These are phyloP conservation scores for Yamadazyma conglobata DNA, from an alignment of 1,139 yeast genomes.

Conservation along the genomic window DNA sequence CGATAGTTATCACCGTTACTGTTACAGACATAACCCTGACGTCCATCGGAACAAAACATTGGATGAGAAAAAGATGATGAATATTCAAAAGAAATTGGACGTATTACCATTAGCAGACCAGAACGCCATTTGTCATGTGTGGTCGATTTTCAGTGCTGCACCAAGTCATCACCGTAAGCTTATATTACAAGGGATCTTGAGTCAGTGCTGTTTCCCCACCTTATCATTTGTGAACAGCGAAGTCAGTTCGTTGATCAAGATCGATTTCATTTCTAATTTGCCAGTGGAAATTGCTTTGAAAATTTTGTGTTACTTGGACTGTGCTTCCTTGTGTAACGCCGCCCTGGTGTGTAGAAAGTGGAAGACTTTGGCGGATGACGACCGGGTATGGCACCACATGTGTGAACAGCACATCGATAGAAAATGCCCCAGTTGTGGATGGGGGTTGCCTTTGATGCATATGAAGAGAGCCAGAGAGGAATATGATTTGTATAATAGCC, in stretches of 20 bases:
- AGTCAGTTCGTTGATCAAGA: conserved; percentile 72
- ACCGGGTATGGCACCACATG: conserved; percentile 96
- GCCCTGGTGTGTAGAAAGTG: conserved; percentile 87
- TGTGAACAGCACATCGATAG: conserved; percentile 97
- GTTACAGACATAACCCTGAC: conserved; percentile 92
- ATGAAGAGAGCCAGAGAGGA: conserved; percentile 68
- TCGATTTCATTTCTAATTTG: conserved; percentile 80
- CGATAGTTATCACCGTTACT: conserved; percentile 60
- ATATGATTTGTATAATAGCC: conserved; percentile 27
- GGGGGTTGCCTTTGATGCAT: conserved; percentile 94
- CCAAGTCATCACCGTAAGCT: conserved; percentile 65
- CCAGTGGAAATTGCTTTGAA: conserved; percentile 85
- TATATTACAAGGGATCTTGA: conserved; percentile 76
- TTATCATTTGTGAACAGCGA: conserved; percentile 78
- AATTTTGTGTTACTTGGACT: conserved; percentile 83
- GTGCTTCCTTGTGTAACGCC: conserved; percentile 86
- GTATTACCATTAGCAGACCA: conserved; percentile 59
- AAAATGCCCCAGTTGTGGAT: conserved; percentile 96
- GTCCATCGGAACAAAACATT: conserved; percentile 66
- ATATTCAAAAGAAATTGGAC: conserved; percentile 59
- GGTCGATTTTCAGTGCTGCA: conserved; percentile 78
- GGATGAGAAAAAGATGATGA: conserved; percentile 62
- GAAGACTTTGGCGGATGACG: conserved; percentile 91
- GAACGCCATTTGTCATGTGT: conserved; percentile 68
- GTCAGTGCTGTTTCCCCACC: conserved; percentile 95